Conservation (phyloP, 108 stramenopile species). For the Cyclostephanos invisitatus region DNA sequence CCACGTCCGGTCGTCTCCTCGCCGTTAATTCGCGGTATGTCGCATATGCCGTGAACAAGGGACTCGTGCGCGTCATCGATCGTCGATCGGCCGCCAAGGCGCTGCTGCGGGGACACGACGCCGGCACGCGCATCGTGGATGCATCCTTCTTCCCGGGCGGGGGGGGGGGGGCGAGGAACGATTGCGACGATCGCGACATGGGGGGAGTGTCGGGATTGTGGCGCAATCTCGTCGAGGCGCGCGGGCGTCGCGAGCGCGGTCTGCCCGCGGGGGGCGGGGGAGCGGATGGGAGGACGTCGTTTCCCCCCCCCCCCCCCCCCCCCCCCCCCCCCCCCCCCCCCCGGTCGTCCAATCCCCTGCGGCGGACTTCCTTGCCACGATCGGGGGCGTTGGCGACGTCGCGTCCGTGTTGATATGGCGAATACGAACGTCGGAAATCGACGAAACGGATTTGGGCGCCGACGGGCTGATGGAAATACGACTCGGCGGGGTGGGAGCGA, state of each 20-base stretch:
- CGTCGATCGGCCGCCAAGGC: constrained; percentile 55
- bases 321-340: no score
- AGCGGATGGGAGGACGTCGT: constrained; percentile 49
- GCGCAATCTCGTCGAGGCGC: background rate
- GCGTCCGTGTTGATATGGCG: constrained; percentile 50
- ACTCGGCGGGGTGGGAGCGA: constrained; percentile 6
- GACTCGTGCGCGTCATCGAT: constrained; percentile 81
- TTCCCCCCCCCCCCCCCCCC: constrained; percentile 42
- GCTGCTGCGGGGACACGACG: constrained; percentile 67
- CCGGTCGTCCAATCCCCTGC: no score
- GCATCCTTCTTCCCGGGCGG: constrained; percentile 39
- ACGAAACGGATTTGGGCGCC: constrained; percentile 42
- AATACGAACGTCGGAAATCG: constrained; percentile 8
- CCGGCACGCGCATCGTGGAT: constrained; percentile 27
- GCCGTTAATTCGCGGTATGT: constrained; percentile 75
- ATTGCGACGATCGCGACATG: constrained; percentile 1
- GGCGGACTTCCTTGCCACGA: constrained; percentile 38
- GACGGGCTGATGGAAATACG: constrained; percentile 66
- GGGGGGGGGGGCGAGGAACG: constrained; percentile 2
- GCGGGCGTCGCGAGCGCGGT: background rate
- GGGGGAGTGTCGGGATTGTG: background rate
- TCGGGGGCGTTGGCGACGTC: constrained; percentile 41
- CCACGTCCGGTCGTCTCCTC: constrained; percentile 45
- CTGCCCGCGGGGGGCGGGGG: constrained; percentile 3
- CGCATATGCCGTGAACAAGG: constrained; percentile 85